phyloP scores from a whole-genome alignment of 345 rosid species.

The Lumnitzera littorea region DNA sequence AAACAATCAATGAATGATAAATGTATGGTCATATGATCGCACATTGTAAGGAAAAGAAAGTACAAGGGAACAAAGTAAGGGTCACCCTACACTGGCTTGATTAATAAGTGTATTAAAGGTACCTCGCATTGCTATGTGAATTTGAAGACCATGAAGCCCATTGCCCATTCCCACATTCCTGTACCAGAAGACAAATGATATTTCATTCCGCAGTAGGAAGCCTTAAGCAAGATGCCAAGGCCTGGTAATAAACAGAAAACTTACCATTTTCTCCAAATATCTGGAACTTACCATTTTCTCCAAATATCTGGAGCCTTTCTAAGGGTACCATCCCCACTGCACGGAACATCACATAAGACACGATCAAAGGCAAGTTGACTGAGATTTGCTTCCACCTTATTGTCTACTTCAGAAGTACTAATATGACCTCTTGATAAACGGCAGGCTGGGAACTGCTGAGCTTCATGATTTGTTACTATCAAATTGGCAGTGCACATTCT shows the following conservation, averaged over 20 bases:
- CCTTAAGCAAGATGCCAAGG: neutral
- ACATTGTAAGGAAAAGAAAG: neutral
- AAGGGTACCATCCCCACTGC: constrained; percentile 97
- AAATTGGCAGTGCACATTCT: constrained; percentile 96
- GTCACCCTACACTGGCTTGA: no score
- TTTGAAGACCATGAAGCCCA: constrained; percentile 82
- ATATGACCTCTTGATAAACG: constrained; percentile 28
- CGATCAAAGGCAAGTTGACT: constrained; percentile 80
- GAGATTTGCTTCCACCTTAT: constrained; percentile 20
- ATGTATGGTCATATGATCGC: neutral
- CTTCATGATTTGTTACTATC: constrained; percentile 93
- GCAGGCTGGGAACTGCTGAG: constrained; percentile 90
- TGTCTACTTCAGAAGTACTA: constrained; percentile 26
- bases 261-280: constrained; percentile 92
- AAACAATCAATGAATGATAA: no score
- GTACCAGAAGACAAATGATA: constrained; percentile 8
- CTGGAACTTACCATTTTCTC: constrained; percentile 90
- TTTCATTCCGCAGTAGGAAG: constrained; percentile 3
- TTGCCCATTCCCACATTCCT: constrained; percentile 89
- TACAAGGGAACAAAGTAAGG: neutral
- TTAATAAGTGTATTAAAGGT: constrained; percentile 6
- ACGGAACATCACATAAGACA: constrained; percentile 91
- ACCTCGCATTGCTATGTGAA: constrained; percentile 93
- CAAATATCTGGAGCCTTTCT: constrained; percentile 98
- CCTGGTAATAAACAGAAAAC: constrained; percentile 1